phyloP scores from a whole-genome alignment of 2,329 filamentous ascomycete genomes.

The Colletotrichum simmondsii region DNA sequence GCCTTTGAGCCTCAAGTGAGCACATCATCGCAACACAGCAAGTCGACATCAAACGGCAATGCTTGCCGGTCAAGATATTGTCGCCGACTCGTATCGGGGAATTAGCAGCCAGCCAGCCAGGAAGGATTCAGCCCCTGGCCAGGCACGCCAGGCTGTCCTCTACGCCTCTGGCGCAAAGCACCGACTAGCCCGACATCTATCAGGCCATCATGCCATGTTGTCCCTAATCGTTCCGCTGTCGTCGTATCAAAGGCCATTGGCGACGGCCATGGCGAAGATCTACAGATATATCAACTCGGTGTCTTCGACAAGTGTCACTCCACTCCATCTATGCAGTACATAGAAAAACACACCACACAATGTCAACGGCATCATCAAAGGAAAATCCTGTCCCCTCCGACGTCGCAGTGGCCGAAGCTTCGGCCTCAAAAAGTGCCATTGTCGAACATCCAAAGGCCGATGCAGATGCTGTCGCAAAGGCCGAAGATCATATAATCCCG shows the following conservation, averaged over 20 bases:
- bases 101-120: neutral
- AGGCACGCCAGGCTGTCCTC: neutral
- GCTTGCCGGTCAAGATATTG: neutral
- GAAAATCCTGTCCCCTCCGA: neutral
- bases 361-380: neutral
- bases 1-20: neutral
- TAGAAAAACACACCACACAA: neutral
- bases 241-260: neutral
- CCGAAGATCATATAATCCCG: neutral
- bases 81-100: neutral
- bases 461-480: neutral
- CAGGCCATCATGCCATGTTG: neutral
- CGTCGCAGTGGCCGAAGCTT: neutral
- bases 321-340: neutral
- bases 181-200: neutral
- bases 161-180: neutral
- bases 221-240: neutral
- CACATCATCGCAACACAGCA: neutral
- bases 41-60: neutral
- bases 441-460: conserved; percentile 6
- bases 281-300: neutral
- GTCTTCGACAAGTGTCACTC: neutral
- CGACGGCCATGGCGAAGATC: neutral
- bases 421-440: neutral
- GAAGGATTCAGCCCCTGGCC: neutral